phyloP scores from a whole-genome alignment of 805 yeast species.

The Candida vartiovaarae region DNA sequence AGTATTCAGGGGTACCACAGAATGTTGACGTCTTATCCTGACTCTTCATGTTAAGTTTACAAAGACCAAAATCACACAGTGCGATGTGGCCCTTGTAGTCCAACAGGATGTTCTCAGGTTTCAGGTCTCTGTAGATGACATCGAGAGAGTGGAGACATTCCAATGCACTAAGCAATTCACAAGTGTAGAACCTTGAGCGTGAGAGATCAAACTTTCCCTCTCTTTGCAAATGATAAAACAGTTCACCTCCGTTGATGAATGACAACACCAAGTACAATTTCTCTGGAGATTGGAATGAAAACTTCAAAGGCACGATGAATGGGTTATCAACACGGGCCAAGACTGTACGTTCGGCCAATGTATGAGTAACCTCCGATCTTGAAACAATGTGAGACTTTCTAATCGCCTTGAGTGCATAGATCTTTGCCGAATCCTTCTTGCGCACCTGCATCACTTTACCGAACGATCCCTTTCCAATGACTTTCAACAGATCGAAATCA shows the following conservation, averaged over 20 bases:
- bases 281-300: constrained; percentile 95
- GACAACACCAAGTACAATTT: constrained; percentile 85
- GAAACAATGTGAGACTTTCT: constrained; percentile 93
- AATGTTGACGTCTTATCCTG: constrained; percentile 87
- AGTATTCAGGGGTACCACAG: constrained; percentile 97
- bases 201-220: constrained; percentile 86
- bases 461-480: constrained; percentile 95
- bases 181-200: constrained; percentile 87
- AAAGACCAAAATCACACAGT: constrained; percentile 92
- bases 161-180: constrained; percentile 87
- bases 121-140: constrained; percentile 90
- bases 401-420: constrained; percentile 90
- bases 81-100: constrained; percentile 99
- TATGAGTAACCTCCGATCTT: constrained; percentile 91
- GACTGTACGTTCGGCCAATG: constrained; percentile 93
- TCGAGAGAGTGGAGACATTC: constrained; percentile 87
- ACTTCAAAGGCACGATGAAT: constrained; percentile 92
- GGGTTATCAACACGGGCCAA: constrained; percentile 90
- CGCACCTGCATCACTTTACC: constrained; percentile 99
- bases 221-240: constrained; percentile 88
- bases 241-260: constrained; percentile 94
- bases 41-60: constrained; percentile 90
- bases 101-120: constrained; percentile 90
- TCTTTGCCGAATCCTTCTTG: constrained; percentile 89
- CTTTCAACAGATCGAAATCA: constrained; percentile 88